Evolutionary conservation across 2,329 filamentous ascomycete genomes (phyloP).

Genomic region (Aspergillus niger): DNA sequence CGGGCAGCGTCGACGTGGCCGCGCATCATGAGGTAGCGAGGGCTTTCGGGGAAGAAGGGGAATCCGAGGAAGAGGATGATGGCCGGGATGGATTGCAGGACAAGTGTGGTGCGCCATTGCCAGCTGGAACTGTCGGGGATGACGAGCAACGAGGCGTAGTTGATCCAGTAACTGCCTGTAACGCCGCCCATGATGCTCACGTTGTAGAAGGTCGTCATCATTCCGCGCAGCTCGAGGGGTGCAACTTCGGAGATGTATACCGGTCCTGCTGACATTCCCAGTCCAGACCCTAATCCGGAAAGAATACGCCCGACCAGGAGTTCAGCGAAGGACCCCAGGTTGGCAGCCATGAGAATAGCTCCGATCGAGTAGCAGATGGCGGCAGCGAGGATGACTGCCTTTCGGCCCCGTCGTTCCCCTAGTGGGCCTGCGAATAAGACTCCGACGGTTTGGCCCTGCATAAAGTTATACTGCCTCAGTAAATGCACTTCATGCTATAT

Average conservation of each 20-base stretch:
- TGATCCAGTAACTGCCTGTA: conserved; percentile 26
- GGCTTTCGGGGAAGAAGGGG: conserved; percentile 30
- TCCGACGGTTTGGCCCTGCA: conserved; percentile 17
- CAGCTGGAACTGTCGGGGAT: conserved; percentile 18
- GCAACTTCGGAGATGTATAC: conserved; percentile 87
- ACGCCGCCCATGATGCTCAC: conserved; percentile 26
- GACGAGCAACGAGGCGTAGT: conserved; percentile 19
- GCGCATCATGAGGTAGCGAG: conserved; percentile 30
- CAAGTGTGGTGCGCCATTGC: conserved; percentile 24
- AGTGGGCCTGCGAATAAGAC: conserved; percentile 22
- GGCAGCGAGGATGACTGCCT: conserved; percentile 17
- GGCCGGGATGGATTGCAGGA: conserved; percentile 23
- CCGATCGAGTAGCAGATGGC: conserved; percentile 23
- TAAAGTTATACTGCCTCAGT: neutral
- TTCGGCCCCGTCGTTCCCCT: conserved; percentile 24
- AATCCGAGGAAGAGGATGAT: conserved; percentile 24
- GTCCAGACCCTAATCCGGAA: conserved; percentile 22
- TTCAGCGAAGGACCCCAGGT: conserved; percentile 22
- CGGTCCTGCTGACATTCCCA: conserved; percentile 56
- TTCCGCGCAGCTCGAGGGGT: conserved; percentile 67
- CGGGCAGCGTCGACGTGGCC: conserved; percentile 25
- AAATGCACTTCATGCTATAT: neutral
- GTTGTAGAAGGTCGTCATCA: conserved; percentile 28
- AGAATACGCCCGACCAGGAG: conserved; percentile 21
- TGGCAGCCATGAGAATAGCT: conserved; percentile 24